Evolutionary conservation across 2,329 filamentous ascomycete genomes (phyloP).

Genomic region (Trichoderma harzianum): DNA sequence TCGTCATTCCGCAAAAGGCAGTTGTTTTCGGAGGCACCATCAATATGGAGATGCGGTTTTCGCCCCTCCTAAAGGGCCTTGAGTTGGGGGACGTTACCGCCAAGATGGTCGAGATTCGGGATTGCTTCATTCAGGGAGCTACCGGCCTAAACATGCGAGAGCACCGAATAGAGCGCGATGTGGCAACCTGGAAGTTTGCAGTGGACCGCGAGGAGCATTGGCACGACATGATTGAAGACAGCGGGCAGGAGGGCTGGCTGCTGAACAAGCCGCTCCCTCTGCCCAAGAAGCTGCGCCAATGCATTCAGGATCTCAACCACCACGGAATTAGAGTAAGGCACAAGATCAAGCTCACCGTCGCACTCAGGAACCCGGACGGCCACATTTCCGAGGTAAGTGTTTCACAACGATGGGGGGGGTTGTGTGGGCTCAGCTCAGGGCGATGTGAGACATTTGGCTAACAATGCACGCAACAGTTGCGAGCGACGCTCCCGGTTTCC

Average conservation of each 20-base stretch:
- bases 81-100: conserved; percentile 79
- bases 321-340: conserved; percentile 89
- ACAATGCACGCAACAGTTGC: conserved; percentile 52
- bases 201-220: conserved; percentile 60
- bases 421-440: not conserved
- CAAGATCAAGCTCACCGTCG: conserved; percentile 86
- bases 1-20: conserved; percentile 89
- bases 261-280: conserved; percentile 63
- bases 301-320: conserved; percentile 84
- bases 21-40: conserved; percentile 89
- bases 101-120: conserved; percentile 75
- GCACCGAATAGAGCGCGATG: conserved; percentile 62
- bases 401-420: not conserved
- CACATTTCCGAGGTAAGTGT: conserved; percentile 77
- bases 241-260: conserved; percentile 62
- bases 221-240: conserved; percentile 66
- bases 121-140: conserved; percentile 53
- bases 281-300: conserved; percentile 76
- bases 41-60: conserved; percentile 79
- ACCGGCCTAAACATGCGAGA: conserved; percentile 48
- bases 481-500: conserved; percentile 84
- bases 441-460: conserved; percentile 11
- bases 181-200: conserved; percentile 57
- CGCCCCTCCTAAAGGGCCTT: conserved; percentile 84
- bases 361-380: conserved; percentile 90